Evolutionary conservation across 73 alveolate species (phyloP).

Genomic region (Symbiodinium natans): DNA sequence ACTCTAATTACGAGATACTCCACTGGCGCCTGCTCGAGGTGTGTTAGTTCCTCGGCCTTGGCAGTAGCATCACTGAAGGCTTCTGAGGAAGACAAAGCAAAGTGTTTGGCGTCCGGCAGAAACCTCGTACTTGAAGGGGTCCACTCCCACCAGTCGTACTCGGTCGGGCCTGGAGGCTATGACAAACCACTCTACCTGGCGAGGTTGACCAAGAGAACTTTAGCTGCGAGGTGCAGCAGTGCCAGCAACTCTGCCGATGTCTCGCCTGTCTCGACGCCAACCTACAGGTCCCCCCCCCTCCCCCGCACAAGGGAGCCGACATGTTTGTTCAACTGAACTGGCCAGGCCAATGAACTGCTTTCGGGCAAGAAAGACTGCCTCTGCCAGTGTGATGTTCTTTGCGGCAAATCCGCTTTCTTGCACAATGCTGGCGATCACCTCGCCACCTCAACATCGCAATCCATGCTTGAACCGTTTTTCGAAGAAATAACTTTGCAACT

Average conservation of each 20-base stretch:
- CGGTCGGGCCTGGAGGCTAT: slow-evolving; percentile 11
- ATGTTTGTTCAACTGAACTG: too few relatives aligned
- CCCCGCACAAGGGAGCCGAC: too few relatives aligned
- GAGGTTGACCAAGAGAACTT: too few relatives aligned
- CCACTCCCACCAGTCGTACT: slow-evolving; percentile 35
- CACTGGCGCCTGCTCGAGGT: not conserved
- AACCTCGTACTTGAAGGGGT: not conserved
- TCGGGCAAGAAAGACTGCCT: not conserved
- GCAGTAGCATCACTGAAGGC: too few relatives aligned
- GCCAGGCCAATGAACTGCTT: not conserved
- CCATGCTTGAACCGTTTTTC: too few relatives aligned
- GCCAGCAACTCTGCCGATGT: slow-evolving; percentile 17
- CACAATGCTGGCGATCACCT: not conserved
- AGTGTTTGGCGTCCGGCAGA: not conserved
- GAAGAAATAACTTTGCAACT: not conserved
- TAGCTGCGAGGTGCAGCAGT: not conserved
- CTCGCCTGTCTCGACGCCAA: slow-evolving; percentile 30
- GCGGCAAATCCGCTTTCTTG: not conserved
- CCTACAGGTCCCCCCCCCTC: not conserved
- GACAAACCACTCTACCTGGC: not conserved
- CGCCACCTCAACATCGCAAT: not conserved
- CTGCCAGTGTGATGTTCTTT: not conserved
- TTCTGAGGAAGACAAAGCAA: not conserved
- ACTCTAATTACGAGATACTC: too few relatives aligned
- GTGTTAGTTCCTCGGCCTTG: not conserved